Evolutionary conservation across 176 grass and related monocot genomes (phyloP), one percentile per base, ranked within the genome.

Genomic region (Olyra latifolia): DNA sequence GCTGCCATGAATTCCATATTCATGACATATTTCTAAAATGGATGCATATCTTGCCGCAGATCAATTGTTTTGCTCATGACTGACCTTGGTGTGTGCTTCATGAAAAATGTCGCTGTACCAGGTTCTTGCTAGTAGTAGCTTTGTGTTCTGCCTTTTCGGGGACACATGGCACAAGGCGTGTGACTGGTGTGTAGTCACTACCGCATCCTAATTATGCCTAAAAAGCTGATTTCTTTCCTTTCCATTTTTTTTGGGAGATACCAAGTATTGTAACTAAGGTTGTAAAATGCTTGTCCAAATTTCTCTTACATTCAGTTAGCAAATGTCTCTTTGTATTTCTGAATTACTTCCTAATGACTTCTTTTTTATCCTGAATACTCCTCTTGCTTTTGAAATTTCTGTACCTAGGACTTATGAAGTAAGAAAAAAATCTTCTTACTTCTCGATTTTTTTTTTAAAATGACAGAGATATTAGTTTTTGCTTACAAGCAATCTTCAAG

Each of bases 401-500:
- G 47, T 39, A 23, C 68, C 8, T 38, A 78, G 28, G 23, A 16
- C 44, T 42, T 38, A 53, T n/a, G 38, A 42, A 29, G 6, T 29
- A 27, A 42, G 40, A 48, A 44, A n/a, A 48, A 19, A 50, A n/a
- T n/a, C n/a, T n/a, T 66, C 39, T 49, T 48, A 7, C 48, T 12
- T 41, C 10, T 74, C 28, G 0, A 56, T 58, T 78, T 68, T 38
- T 28, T 15, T 38, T 69, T 32, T 47, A n/a, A n/a, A n/a, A n/a
- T n/a, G n/a, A n/a, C 74, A 10, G 59, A 60, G 10, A 32, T 29
- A 0, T 43, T 61, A 42, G n/a, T 80, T 49, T 54, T 80, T 61
- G 10, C 15, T 72, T 80, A 52, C 69, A 97, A 91, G 95, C 95
- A 41, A 91, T 87, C 66, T 87, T 97, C 68, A 97, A 94, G 77